Evolutionary conservation across 192 early-diverging fungal genomes (phyloP), one percentile per base, ranked within the genome.

Genomic region (Phlyctochytrium arcticum): DNA sequence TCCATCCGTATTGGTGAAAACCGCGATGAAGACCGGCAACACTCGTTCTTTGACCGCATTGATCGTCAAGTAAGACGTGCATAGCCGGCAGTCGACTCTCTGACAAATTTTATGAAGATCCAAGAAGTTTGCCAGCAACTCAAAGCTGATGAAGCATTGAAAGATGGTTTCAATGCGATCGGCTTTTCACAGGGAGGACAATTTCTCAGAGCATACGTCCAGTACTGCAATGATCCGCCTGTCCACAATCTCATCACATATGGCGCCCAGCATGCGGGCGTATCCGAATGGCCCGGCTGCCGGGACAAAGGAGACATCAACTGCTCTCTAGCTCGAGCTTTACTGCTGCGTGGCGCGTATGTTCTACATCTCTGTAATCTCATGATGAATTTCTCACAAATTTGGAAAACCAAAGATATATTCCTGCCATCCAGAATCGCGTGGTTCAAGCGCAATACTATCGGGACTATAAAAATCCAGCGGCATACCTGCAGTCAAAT

Each of bases 361-460:
- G 39, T 44, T 12, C 39, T 12, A 44, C 15, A n/a, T n/a, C n/a
- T n/a, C n/a, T n/a, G n/a, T n/a, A n/a, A n/a, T n/a, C n/a, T n/a
- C n/a, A n/a, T n/a, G n/a, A n/a, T n/a, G n/a, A n/a, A n/a, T n/a
- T n/a, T n/a, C n/a, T n/a, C n/a, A n/a, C n/a, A n/a, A n/a, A n/a
- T n/a, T n/a, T n/a, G n/a, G n/a, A n/a, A n/a, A n/a, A n/a, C n/a
- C n/a, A n/a, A n/a, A n/a, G 39, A 19, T 98, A 98, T 76, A 79
- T 87, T 33, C 75, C 79, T 37, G 96, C 92, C 78, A 81, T 95
- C 21, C 88, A 92, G 15, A 74, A 86, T 58, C 85, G 88, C 61
- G 74, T 94, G 4, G 76, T 98, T 7, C 96, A 93, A 77, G 96
- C 95, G 4, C 96, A 98, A 77, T 98, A 97, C 58, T 98, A 84